phyloP scores from a whole-genome alignment of 306 rosid genomes.

The Arachis hypogaea region DNA sequence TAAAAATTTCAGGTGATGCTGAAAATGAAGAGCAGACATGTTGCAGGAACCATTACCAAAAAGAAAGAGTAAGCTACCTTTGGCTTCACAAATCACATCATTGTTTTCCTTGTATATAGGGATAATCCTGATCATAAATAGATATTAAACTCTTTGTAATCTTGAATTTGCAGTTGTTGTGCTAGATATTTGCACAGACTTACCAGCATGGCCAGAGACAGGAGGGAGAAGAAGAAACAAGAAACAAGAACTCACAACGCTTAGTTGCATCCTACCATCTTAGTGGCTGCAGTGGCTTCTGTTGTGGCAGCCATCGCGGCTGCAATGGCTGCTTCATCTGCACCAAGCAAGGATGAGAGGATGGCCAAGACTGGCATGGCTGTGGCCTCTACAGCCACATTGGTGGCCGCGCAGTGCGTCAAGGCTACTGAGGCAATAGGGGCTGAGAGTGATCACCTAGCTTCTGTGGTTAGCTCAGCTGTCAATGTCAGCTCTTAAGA shows the following conservation, averaged over 20 bases:
- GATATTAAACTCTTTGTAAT: neutral
- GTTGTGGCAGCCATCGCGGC: conserved; percentile 89
- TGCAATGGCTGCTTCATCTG: conserved; percentile 75
- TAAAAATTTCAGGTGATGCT: conserved; percentile 70
- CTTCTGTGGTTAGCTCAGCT: conserved; percentile 66
- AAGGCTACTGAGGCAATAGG: conserved; percentile 83
- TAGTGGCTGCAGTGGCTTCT: conserved; percentile 88
- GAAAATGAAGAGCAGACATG: conserved; percentile 91
- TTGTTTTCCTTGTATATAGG: neutral
- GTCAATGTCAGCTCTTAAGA: conserved; percentile 86
- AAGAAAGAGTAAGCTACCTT: too few species aligned
- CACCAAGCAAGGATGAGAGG: conserved; percentile 60
- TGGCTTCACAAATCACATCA: conserved; percentile 51
- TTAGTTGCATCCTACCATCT: conserved; percentile 81
- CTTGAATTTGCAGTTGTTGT: conserved; percentile 68
- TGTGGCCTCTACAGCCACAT: conserved; percentile 88
- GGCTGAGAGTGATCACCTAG: too few species aligned
- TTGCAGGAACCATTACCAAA: too few species aligned
- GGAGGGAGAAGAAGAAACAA: conserved; percentile 67
- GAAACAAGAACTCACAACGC: conserved; percentile 88
- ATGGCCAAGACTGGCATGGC: conserved; percentile 79
- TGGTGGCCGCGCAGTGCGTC: conserved; percentile 92
- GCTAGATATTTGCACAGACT: conserved; percentile 64
- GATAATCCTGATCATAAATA: neutral
- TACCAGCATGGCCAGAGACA: conserved; percentile 74